Conservation (phyloP, 1,139 yeast genomes). For the Pneumocystis carinii region DNA sequence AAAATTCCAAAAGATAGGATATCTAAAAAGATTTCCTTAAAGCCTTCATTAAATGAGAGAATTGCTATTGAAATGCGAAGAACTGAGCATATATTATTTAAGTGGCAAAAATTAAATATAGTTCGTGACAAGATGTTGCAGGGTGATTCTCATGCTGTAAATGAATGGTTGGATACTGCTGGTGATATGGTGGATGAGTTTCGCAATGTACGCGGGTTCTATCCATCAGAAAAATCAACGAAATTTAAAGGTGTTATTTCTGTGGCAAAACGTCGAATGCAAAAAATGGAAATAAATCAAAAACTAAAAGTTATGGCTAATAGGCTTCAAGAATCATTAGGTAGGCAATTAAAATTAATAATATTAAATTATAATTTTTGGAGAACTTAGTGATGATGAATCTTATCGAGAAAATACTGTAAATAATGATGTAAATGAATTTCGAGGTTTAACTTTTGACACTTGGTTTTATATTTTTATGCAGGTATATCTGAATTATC, state of each 20-base stretch:
- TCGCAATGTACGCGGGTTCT: slow-evolving; percentile 59
- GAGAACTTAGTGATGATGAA: slow-evolving; percentile 42
- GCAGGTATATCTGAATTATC: slow-evolving; percentile 32
- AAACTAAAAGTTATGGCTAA: slow-evolving; percentile 16
- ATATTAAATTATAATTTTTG: slow-evolving; percentile 13
- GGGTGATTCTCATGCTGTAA: slow-evolving; percentile 48
- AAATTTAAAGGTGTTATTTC: slow-evolving; percentile 45
- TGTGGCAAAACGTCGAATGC: slow-evolving; percentile 44
- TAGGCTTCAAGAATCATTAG: slow-evolving; percentile 16
- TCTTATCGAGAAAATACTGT: slow-evolving; percentile 24
- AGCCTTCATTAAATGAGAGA: neutral
- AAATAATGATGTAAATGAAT: slow-evolving; percentile 31
- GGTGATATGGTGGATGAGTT: slow-evolving; percentile 72
- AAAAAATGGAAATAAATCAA: slow-evolving; percentile 53
- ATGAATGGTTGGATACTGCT: slow-evolving; percentile 75
- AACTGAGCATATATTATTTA: slow-evolving; percentile 7
- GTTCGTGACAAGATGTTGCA: slow-evolving; percentile 39
- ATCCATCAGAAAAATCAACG: slow-evolving; percentile 57
- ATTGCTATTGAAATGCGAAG: slow-evolving; percentile 7
- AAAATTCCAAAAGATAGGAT: slow-evolving; percentile 3
- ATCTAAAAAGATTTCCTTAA: neutral
- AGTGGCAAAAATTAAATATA: slow-evolving; percentile 37
- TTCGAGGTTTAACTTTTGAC: slow-evolving; percentile 62
- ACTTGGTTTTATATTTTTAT: slow-evolving; percentile 77
- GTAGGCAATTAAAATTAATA: slow-evolving; percentile 25